Base-by-base conservation (phyloP, 1,284 basidiomycete genomes). In the Ganoderma leucocontextum region DNA sequence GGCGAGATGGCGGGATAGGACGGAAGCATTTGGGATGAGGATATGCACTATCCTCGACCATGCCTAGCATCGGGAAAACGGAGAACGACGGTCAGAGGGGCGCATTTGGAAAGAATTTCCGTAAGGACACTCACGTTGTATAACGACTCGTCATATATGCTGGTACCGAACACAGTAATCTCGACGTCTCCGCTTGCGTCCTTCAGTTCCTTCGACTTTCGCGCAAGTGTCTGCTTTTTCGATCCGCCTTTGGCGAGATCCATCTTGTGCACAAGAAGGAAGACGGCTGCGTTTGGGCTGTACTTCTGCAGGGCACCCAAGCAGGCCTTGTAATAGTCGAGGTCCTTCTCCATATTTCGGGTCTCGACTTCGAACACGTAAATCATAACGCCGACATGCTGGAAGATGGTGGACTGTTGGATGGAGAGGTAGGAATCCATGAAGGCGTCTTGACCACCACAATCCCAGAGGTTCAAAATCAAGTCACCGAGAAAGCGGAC, bases 21-120 rank as follows among this genome's bases (percentile, higher is more conserved):
- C 89, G n/a, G 89, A 84, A 41, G 96, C 93, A 73, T 99, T 98
- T 2, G 98, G 98, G 66, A 99, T 98, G 71, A 99, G 87, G 12
- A 95, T 96, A 76, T 98, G 96, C 9, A 99, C 96, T 73, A 99
- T 98, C 70, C 91, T 91, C 35, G 98, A 99, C 98, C 97, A 99
- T 12, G 98, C 97, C 95, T 98, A 58, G 29, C 2, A 22, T 8
- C 6, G 63, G 6, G 38, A 19, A 39, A 38, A 7, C 9, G 17
- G 15, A 25, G 36, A 19, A 25, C 60, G 29, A 15, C 25, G 13
- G 29, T 60, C 35, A 47, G 39, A 13, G 36, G 58, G 63, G 59
- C 53, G 12, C 8, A 25, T 41, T 41, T 9, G 38, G 2, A 39
- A 68, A 65, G 17, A 63, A 53, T 15, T 39, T 64, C 61, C 65